Base-by-base conservation (phyloP, 176 grass and related monocot species). In the Oryza meridionalis region DNA sequence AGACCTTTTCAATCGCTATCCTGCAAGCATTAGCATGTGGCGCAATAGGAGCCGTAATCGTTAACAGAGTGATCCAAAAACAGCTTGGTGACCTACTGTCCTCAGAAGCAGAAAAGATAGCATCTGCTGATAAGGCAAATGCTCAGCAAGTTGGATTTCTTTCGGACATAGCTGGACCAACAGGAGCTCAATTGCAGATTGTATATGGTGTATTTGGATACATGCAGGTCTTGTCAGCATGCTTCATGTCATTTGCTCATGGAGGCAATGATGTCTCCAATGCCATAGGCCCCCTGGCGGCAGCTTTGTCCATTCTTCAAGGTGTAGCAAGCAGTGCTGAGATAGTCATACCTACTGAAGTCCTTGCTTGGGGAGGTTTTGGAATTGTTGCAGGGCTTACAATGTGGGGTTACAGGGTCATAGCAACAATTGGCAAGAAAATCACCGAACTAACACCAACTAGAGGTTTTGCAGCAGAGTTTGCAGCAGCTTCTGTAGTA, bases 161-260 rank as follows among this genome's bases (percentile, higher is more conserved):
- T 38, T 88, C 91, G 3, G 72, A 94, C 67, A 43, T 96, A 53
- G 86, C 90, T 73, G 96, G 96, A 21, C 93, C 91, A 22, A 96
- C 72, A 58, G 96, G 96, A 55, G 93, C 93, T 68, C 96, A 99
- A 83, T 70, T 99, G 59, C 88, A 99, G 86, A 99, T 99, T 44
- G 96, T 99, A 19, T 99, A 99, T 17, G 81, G 93, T 12, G 91
- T 99, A 37, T 96, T 99, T 67, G 93, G 93, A 46, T 94, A 99
- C 85, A 92, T 99, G 96, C 96, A 99, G 77, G 84, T 99, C 46
- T 70, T 99, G 67, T 99, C 96, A 61, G 96, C 96, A 76, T 99
- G 96, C 76, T 99, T 99, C 91, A 99, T 99, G 96, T 99, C 96
- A 70, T 96, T 99, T 58, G 93, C 93, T 73, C 96, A 99, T 31